Evolutionary conservation across 2,329 filamentous ascomycete genomes (phyloP).

Genomic region (Apiospora saccharicola): DNA sequence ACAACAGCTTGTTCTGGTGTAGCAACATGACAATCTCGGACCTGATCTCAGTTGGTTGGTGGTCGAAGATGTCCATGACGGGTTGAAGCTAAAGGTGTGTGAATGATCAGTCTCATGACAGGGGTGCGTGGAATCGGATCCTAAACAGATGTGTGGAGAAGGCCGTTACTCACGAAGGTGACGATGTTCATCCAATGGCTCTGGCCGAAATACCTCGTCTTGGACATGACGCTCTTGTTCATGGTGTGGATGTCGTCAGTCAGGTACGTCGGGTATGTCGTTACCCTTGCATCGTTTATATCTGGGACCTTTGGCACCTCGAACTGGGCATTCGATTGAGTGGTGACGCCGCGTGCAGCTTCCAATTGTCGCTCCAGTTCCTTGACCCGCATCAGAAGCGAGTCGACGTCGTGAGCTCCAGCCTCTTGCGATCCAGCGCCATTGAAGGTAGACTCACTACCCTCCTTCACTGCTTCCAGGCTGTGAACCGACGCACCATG

Average conservation of each 20-base stretch:
- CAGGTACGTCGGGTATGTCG: background rate
- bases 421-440: background rate
- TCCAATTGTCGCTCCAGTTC: slow-evolving; percentile 54
- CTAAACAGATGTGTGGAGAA: background rate
- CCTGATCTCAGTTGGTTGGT: background rate
- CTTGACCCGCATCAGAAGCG: slow-evolving; percentile 48
- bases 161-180: background rate
- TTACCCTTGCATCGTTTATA: background rate
- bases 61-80: slow-evolving; percentile 12
- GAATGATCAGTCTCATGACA: background rate
- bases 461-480: background rate
- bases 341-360: slow-evolving; percentile 29
- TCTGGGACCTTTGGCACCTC: background rate
- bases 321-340: slow-evolving; percentile 29
- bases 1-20: slow-evolving; percentile 28
- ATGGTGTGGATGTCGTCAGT: slow-evolving; percentile 35
- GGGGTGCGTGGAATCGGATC: too few species aligned
- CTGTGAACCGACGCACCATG: background rate
- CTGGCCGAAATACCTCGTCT: slow-evolving; percentile 35
- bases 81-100: background rate
- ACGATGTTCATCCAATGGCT: slow-evolving; percentile 31
- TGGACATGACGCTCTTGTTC: slow-evolving; percentile 43
- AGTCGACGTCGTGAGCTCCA: slow-evolving; percentile 30
- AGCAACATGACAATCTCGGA: slow-evolving; percentile 23
- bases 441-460: background rate